Evolutionary conservation across 2,329 filamentous ascomycete species (phyloP), one percentile per base, ranked within the genome.

Genomic region (Pseudogymnoascus sp.): DNA sequence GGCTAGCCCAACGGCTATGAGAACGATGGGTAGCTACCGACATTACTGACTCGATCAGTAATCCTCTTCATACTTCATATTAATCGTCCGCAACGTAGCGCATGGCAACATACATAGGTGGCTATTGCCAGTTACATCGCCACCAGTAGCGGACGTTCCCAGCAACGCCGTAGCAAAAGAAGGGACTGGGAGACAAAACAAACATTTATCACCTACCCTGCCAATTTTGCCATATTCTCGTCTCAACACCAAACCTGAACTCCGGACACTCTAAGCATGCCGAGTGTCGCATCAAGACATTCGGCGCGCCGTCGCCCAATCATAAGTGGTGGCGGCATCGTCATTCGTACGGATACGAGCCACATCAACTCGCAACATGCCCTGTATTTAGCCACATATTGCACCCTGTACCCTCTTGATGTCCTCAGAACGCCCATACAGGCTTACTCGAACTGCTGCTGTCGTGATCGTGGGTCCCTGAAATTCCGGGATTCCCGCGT

Each of bases 311-410:
- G 26, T 10, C 26, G n/a, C 47, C 47, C 47, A 56, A 56, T 56
- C 47, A 56, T 31, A 56, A 19, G 26, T 31, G n/a, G 47, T 56
- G 47, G 47, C 14, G 26, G 47, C 14, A 56, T 56, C 26, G 5
- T 31, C 47, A 56, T 56, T 56, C 47, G 26, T 16, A 16, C n/a
- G 26, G 29, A 56, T 33, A 56, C 47, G 47, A 56, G 47, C 47
- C 26, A 56, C n/a, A 56, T 56, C 47, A 56, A 56, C 47, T 31
- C 26, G n/a, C 47, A 56, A 19, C 47, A 33, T 31, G n/a, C n/a
- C 26, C 47, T 5, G n/a, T 53, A 53, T 53, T 53, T 53, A 53
- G 47, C 47, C 47, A 56, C 47, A 56, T 44, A 56, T 56, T 56
- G n/a, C 13, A 31, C 19, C 1, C 19, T 19, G 19, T 19, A 11